Evolutionary conservation across 352 stramenopile species (phyloP).

Genomic region (Globisporangium abappressorium): DNA sequence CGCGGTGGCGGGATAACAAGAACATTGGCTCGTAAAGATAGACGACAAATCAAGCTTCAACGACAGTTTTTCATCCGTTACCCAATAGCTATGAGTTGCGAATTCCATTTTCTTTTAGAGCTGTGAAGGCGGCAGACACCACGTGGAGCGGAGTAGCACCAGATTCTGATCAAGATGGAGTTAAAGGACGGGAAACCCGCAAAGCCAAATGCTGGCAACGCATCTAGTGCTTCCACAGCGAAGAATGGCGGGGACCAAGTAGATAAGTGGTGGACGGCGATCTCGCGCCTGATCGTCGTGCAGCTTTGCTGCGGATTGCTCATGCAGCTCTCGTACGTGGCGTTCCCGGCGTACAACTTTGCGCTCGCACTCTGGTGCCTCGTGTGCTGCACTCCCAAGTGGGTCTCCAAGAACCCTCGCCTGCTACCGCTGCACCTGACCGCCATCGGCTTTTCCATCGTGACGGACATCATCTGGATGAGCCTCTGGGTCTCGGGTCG

Average conservation of each 20-base stretch:
- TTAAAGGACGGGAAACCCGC: neutral
- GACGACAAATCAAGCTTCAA: neutral
- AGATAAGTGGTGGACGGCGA: constrained; percentile 38
- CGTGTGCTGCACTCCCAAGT: constrained; percentile 49
- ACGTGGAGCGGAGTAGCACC: neutral
- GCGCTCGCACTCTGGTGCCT: constrained; percentile 68
- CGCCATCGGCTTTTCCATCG: constrained; percentile 47
- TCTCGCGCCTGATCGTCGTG: constrained; percentile 36
- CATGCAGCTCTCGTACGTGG: constrained; percentile 82
- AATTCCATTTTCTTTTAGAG: neutral
- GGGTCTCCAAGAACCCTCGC: constrained; percentile 41
- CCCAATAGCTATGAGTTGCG: neutral
- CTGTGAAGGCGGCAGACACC: neutral
- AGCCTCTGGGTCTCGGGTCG: constrained; percentile 63
- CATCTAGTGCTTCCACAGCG: neutral
- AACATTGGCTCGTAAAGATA: constrained; percentile 4
- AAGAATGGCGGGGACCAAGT: constrained; percentile 7
- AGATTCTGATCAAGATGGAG: neutral
- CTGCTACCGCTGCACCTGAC: constrained; percentile 51
- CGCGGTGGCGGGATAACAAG: constrained; percentile 46
- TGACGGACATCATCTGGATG: constrained; percentile 76
- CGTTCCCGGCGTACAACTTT: constrained; percentile 81
- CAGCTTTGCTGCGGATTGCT: constrained; percentile 59
- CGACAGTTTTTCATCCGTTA: neutral
- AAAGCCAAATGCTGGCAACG: neutral